Percentiles rank a stretch among this genome's conserved stretches.
Evolutionary conservation across 2,329 filamentous ascomycete species (phyloP).

Genomic region (Hysterium pulicare): DNA sequence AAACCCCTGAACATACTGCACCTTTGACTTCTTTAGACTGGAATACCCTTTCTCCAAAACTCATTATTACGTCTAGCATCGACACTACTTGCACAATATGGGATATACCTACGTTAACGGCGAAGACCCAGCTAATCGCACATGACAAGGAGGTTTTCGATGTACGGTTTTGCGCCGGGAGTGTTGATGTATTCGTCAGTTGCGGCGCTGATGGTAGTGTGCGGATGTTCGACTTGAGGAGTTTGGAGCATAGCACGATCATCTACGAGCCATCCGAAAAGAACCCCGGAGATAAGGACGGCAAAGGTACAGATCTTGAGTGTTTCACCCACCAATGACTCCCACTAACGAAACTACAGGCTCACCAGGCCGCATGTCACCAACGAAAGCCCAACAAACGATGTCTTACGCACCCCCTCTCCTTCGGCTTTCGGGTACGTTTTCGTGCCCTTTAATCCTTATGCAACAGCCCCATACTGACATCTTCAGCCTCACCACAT

Average conservation of each 20-base stretch:
- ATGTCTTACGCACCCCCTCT: slow-evolving; percentile 64
- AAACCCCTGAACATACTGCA: slow-evolving; percentile 96
- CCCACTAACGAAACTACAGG: slow-evolving; percentile 25
- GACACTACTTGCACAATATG: slow-evolving; percentile 99
- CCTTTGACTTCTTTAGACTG: slow-evolving; percentile 95
- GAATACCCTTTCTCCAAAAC: slow-evolving; percentile 93
- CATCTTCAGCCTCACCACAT: slow-evolving; percentile 71
- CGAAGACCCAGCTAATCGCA: slow-evolving; percentile 96
- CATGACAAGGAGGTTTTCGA: slow-evolving; percentile 99
- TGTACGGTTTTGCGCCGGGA: slow-evolving; percentile 95
- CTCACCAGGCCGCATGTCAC: slow-evolving; percentile 58
- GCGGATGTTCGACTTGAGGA: slow-evolving; percentile 96
- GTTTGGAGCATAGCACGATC: slow-evolving; percentile 95
- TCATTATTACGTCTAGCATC: slow-evolving; percentile 98
- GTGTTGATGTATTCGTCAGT: slow-evolving; percentile 97
- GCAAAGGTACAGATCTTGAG: slow-evolving; percentile 37
- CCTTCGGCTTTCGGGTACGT: slow-evolving; percentile 62
- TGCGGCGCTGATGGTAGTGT: slow-evolving; percentile 97
- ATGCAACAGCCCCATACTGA: slow-evolving; percentile 6
- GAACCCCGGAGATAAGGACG: slow-evolving; percentile 49
- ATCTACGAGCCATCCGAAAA: slow-evolving; percentile 97
- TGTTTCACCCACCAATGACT: slow-evolving; percentile 5
- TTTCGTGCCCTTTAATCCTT: not conserved
- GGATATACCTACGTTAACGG: slow-evolving; percentile 96
- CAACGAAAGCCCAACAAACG: slow-evolving; percentile 72